phyloP scores from a whole-genome alignment of 805 yeast species.

The Groenewaldozyma salmanticensis region DNA sequence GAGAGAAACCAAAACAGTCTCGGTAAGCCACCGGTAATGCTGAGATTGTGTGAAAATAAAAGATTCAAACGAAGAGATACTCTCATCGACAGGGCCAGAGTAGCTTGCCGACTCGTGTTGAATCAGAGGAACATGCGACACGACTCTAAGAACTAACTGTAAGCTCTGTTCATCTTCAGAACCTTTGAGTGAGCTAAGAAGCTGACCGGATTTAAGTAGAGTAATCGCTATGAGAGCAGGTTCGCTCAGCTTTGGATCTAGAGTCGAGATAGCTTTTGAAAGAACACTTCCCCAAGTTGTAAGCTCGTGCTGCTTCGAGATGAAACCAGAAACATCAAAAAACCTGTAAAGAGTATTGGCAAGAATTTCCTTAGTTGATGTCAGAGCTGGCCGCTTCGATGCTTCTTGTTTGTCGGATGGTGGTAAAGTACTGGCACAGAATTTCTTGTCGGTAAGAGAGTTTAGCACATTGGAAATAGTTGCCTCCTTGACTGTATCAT shows the following conservation, averaged over 20 bases:
- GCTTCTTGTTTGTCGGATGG: constrained; percentile 5
- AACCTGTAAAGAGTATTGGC: constrained; percentile 48
- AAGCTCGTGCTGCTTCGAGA: constrained; percentile 32
- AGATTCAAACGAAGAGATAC: constrained; percentile 57
- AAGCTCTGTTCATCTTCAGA: constrained; percentile 27
- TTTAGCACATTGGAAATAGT: neutral
- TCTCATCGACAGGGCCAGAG: constrained; percentile 63
- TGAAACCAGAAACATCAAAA: constrained; percentile 41
- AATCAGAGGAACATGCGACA: constrained; percentile 36
- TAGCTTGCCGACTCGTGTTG: constrained; percentile 43
- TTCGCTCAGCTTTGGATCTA: constrained; percentile 11
- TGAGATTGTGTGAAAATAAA: constrained; percentile 44
- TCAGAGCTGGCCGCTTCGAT: constrained; percentile 31
- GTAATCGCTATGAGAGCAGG: constrained; percentile 19
- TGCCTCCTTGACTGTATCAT: neutral
- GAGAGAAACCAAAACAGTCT: constrained; percentile 41
- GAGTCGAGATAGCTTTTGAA: constrained; percentile 18
- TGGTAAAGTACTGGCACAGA: neutral
- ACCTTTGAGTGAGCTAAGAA: constrained; percentile 26
- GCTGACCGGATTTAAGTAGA: constrained; percentile 17
- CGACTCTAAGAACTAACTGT: constrained; percentile 39
- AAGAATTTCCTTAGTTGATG: constrained; percentile 42
- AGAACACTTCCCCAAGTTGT: constrained; percentile 46
- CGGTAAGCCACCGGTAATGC: constrained; percentile 45
- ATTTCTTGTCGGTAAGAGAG: neutral